Percentiles rank a stretch among this genome's conserved stretches.
phyloP scores from a whole-genome alignment of 2,329 filamentous ascomycete genomes.

The Talaromyces sp. region DNA sequence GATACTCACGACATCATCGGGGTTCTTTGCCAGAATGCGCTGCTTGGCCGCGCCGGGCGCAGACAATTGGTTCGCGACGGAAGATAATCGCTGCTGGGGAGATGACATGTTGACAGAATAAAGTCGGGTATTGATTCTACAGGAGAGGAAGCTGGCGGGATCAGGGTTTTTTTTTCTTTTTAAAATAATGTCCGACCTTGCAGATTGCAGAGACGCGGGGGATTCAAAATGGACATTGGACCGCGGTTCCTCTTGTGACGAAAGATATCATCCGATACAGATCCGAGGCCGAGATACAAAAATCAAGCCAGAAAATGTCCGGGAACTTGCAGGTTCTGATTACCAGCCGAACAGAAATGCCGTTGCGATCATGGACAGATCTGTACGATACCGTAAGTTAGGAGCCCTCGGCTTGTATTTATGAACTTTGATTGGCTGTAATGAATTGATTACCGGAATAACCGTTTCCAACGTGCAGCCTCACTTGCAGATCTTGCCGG shows the following conservation, averaged over 20 bases:
- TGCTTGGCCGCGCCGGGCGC: conserved; percentile 34
- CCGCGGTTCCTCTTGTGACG: conserved; percentile 15
- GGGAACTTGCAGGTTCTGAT: neutral
- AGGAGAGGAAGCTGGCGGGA: neutral
- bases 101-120: conserved; percentile 36
- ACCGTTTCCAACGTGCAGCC: neutral
- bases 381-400: conserved; percentile 34
- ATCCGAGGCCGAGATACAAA: neutral
- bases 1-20: conserved; percentile 43
- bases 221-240: conserved; percentile 33
- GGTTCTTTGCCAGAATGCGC: conserved; percentile 38
- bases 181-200: conserved; percentile 8
- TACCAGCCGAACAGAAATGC: conserved; percentile 30
- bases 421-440: neutral
- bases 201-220: conserved; percentile 14
- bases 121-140: too few species aligned
- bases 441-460: neutral
- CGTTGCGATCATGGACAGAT: conserved; percentile 14
- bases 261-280: neutral
- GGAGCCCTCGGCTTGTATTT: neutral
- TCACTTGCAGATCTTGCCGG: neutral
- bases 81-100: conserved; percentile 42
- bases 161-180: conserved; percentile 1
- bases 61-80: conserved; percentile 46
- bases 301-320: neutral